Conservation (phyloP, 768 basidiomycete genomes). For the Rhizopogon salebrosus region DNA sequence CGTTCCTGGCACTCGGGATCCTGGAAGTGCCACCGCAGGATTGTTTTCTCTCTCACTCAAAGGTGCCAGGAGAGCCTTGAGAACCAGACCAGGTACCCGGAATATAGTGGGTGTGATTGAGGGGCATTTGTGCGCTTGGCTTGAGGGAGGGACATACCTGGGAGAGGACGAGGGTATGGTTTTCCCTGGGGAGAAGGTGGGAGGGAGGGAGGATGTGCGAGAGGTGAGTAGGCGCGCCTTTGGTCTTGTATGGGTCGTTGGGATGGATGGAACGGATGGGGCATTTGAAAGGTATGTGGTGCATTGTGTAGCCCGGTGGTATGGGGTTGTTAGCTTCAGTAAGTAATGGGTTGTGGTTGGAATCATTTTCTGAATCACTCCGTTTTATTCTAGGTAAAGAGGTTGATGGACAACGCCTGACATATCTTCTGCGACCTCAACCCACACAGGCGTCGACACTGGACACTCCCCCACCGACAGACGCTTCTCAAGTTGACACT, state of each 20-base stretch:
- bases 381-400: slow-evolving; percentile 34
- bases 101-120: slow-evolving; percentile 67
- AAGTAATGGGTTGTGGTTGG: slow-evolving; percentile 20
- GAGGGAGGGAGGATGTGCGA: slow-evolving; percentile 47
- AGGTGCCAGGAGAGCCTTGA: slow-evolving; percentile 66
- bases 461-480: slow-evolving; percentile 72
- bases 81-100: slow-evolving; percentile 46
- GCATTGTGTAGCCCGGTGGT: slow-evolving; percentile 77
- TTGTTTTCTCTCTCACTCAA: slow-evolving; percentile 73
- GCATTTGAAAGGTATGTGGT: slow-evolving; percentile 76
- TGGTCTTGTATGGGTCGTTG: slow-evolving; percentile 69
- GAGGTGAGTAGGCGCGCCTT: slow-evolving; percentile 64
- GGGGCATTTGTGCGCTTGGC: slow-evolving; percentile 56
- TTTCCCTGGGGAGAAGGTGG: slow-evolving; percentile 43
- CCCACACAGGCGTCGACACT: slow-evolving; percentile 44
- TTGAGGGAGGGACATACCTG: slow-evolving; percentile 53
- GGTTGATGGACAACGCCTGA: slow-evolving; percentile 52
- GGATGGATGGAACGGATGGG: slow-evolving; percentile 36
- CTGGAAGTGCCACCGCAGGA: slow-evolving; percentile 60
- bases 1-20: slow-evolving; percentile 35
- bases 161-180: slow-evolving; percentile 38
- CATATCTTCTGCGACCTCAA: slow-evolving; percentile 78
- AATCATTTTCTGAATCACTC: not conserved
- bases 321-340: slow-evolving; percentile 81
- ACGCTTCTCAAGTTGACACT: slow-evolving; percentile 45